Base-by-base conservation (phyloP, 23 red algal species). In the Cyanidioschyzon merolae region DNA sequence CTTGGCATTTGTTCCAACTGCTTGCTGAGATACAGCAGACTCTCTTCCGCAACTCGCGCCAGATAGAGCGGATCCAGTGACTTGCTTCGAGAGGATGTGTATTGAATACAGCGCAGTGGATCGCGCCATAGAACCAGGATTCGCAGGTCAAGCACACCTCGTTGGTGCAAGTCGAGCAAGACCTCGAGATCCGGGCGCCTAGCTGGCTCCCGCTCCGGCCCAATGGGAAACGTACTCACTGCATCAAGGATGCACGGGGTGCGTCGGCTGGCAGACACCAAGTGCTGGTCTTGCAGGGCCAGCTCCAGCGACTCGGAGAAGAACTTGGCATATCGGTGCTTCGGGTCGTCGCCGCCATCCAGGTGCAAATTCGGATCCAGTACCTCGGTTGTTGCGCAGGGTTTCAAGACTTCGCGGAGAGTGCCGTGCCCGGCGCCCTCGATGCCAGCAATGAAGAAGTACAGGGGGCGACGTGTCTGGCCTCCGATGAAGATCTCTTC, bases 21-120 rank as follows among this genome's bases (percentile, higher is more conserved):
- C 29, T 71, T 71, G 63, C 63, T 71, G n/a, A 71, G 32, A 71
- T 71, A 71, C 2, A 71, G 63, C 63, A 71, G 63, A 71, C 63
- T 71, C 63, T 71, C 63, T 35, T 71, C 63, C n/a, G 30, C 32
- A 25, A 71, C 63, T 3, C 63, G 63, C 12, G 63, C 63, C 16
- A 32, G 16, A 25, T 17, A 27, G 3, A 71, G 29, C 30, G 63
- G 63, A 71, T 71, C 63, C 3, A 7, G 63, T 3, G 32, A 3
- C n/a, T 35, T 35, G 63, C n/a, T 71, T 25, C 32, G 63, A 35
- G 63, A 32, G 29, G 32, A 3, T 7, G 63, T 27, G 29, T 71
- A 35, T 27, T 25, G n/a, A 7, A 35, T 27, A 27, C 63, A 71
- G 29, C n/a, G n/a, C 63, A 71, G 29, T 27, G 63, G 63, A 3